Percentiles rank a stretch among this genome's conserved stretches.
phyloP scores from a whole-genome alignment of 108 stramenopile species.

The Epithemia pelagica region DNA sequence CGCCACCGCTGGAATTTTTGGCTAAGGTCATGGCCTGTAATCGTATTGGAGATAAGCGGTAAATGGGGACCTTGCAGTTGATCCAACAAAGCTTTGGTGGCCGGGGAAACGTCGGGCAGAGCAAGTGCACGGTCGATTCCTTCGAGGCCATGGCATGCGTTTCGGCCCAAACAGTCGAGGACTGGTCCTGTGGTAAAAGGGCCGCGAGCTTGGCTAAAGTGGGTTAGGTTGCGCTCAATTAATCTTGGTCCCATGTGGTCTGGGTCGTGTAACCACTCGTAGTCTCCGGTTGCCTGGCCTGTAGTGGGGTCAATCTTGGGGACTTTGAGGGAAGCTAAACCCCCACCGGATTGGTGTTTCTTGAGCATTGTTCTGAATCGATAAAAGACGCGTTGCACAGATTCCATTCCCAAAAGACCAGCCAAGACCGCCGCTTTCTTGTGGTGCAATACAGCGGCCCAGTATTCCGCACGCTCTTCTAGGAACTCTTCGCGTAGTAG shows the following conservation, averaged over 20 bases:
- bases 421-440: background rate
- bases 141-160: background rate
- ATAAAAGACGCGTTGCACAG: background rate
- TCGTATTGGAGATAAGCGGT: background rate
- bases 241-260: background rate
- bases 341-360: too few species aligned
- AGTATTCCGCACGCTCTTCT: background rate
- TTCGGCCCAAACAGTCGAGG: background rate
- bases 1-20: background rate
- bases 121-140: background rate
- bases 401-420: background rate
- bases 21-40: too few species aligned
- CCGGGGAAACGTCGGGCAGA: background rate
- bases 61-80: background rate
- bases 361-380: background rate
- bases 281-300: background rate
- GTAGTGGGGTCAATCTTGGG: too few species aligned
- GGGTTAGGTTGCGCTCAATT: background rate
- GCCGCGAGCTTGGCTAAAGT: slow-evolving; percentile 8
- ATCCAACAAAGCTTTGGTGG: background rate
- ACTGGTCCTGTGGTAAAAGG: background rate
- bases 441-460: background rate
- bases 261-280: background rate
- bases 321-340: background rate
- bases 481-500: background rate